A percentile compares a stretch with the other conserved stretches of the same genome.
These are phyloP conservation scores for Russula vinacea DNA, from an alignment of 768 basidiomycete genomes.

Conservation along the genomic window DNA sequence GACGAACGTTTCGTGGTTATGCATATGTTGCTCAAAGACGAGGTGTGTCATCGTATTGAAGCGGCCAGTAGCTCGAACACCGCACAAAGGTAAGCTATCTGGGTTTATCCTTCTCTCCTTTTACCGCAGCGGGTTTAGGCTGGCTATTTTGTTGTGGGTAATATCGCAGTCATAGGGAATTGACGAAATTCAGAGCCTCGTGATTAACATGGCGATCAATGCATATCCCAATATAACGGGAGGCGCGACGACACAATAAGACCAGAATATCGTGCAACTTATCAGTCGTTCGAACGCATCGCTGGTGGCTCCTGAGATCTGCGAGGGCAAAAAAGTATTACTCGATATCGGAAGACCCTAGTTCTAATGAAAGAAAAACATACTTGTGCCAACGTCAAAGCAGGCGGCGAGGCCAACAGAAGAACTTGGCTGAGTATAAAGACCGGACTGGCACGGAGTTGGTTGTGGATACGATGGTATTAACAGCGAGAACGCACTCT, in stretches of 20 bases:
- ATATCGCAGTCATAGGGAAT: neutral
- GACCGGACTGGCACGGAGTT: conserved; percentile 55
- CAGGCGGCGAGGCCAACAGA: conserved; percentile 78
- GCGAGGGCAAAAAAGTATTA: conserved; percentile 13
- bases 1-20: neutral
- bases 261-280: conserved; percentile 88
- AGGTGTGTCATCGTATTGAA: neutral
- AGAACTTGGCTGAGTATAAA: conserved; percentile 84
- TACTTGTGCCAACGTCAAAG: conserved; percentile 62
- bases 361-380: neutral
- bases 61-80: neutral
- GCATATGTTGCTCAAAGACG: neutral
- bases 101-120: neutral
- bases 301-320: conserved; percentile 81
- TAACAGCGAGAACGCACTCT: conserved; percentile 55
- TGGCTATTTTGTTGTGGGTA: too few relatives aligned
- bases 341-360: conserved; percentile 31
- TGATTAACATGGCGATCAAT: conserved; percentile 63
- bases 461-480: conserved; percentile 10
- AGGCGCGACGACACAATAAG: conserved; percentile 84
- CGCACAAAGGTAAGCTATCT: neutral
- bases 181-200: conserved; percentile 42
- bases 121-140: neutral
- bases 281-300: conserved; percentile 91
- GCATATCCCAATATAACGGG: conserved; percentile 76